Percentiles rank a stretch among this genome's conserved stretches.
Evolutionary conservation across 2,329 filamentous ascomycete genomes (phyloP).

Genomic region (Clarireedia sp.): DNA sequence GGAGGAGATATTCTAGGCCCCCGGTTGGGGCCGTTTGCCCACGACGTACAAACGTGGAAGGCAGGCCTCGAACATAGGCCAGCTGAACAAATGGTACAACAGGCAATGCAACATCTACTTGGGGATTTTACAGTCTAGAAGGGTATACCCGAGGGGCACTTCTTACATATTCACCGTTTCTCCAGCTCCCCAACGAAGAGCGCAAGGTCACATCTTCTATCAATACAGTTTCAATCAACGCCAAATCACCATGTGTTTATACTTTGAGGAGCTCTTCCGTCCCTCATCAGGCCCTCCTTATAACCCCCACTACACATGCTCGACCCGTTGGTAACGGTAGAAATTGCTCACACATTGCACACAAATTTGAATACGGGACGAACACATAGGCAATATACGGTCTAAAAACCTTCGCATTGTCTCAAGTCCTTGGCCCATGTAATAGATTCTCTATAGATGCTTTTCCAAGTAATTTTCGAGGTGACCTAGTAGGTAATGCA

Average conservation of each 20-base stretch:
- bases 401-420: constrained; percentile 2
- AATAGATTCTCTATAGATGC: constrained; percentile 9
- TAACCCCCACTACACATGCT: no score
- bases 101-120: no score
- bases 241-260: neutral
- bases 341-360: neutral
- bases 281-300: no score
- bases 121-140: neutral
- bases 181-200: neutral
- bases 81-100: no score
- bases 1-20: neutral
- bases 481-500: constrained; percentile 8
- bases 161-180: neutral
- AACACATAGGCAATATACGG: neutral
- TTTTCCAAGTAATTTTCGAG: constrained; percentile 13
- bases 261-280: no score
- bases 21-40: neutral
- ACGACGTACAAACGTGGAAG: no score
- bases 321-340: neutral
- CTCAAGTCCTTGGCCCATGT: constrained; percentile 1
- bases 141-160: neutral
- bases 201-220: neutral
- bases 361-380: neutral
- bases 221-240: neutral
- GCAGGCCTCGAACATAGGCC: no score